Base-by-base conservation (phyloP, 768 basidiomycete species). In the Dacryopinax spathularia region DNA sequence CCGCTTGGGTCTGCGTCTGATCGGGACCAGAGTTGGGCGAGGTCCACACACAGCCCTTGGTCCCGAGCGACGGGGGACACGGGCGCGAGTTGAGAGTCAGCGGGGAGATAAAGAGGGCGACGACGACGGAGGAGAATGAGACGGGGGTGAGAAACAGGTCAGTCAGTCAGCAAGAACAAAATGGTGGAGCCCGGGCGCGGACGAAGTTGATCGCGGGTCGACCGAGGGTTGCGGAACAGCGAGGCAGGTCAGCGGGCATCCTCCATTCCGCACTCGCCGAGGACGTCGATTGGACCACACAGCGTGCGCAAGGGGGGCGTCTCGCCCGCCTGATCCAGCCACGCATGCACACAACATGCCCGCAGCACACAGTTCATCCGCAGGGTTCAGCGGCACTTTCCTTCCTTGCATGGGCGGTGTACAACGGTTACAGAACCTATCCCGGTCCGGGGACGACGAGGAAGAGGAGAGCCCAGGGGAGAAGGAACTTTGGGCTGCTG, bases 151-250 rank as follows among this genome's bases (percentile, higher is more conserved):
- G n/a, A n/a, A n/a, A n/a, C n/a, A n/a, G n/a, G n/a, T n/a, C n/a
- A n/a, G n/a, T n/a, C n/a, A n/a, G n/a, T n/a, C n/a, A n/a, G n/a
- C n/a, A n/a, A n/a, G n/a, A n/a, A n/a, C n/a, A n/a, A n/a, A n/a
- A n/a, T n/a, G n/a, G n/a, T n/a, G n/a, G n/a, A n/a, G n/a, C n/a
- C n/a, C n/a, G 48, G 31, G 48, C 48, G 48, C 29, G 48, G 48
- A 31, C 48, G 48, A 56, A 56, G 48, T 29, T 56, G 48, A 25
- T 56, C n/a, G n/a, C n/a, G n/a, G n/a, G n/a, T n/a, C n/a, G n/a
- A n/a, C n/a, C n/a, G 29, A 22, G 48, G 48, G 25, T 4, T 7
- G 39, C 39, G 39, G 39, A 56, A 25, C 10, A 22, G 48, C 48
- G 25, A 18, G 29, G 29, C 43, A 44, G 43, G 43, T 44, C 43